These are phyloP conservation scores for Boletellus sp. DNA, from an alignment of 768 basidiomycete genomes.

Conservation along the genomic window DNA sequence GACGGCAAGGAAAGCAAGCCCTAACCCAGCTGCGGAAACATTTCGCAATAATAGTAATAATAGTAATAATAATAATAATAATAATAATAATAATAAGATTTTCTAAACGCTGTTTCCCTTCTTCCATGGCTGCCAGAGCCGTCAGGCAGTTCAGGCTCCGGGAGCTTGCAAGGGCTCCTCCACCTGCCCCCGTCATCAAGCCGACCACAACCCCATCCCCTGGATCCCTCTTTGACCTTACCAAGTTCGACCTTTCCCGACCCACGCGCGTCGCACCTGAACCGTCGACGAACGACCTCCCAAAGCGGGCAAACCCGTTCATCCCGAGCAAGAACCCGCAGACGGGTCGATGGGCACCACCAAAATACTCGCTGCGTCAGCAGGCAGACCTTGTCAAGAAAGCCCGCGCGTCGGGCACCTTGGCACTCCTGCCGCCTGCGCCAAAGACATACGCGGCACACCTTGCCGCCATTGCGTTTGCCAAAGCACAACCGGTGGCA, in stretches of 20 bases:
- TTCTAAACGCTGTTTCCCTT: background rate
- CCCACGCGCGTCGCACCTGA: slow-evolving; percentile 1
- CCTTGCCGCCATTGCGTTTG: slow-evolving; percentile 19
- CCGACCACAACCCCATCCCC: slow-evolving; percentile 5
- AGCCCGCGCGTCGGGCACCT: slow-evolving; percentile 50
- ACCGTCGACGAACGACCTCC: slow-evolving; percentile 10
- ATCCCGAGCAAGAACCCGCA: slow-evolving; percentile 56
- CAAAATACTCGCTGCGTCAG: slow-evolving; percentile 68
- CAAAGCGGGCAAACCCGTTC: slow-evolving; percentile 58
- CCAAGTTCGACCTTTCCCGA: slow-evolving; percentile 21
- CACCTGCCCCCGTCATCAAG: slow-evolving; percentile 27
- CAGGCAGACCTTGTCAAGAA: slow-evolving; percentile 78
- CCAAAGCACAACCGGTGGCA: slow-evolving; percentile 11
- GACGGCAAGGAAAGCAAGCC: background rate
- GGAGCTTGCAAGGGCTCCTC: slow-evolving; percentile 18
- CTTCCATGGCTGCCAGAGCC: slow-evolving; percentile 21
- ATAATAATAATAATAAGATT: too few relatives aligned
- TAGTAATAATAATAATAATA: too few relatives aligned
- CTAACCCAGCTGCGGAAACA: background rate
- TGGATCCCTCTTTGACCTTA: slow-evolving; percentile 10
- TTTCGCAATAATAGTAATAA: too few relatives aligned
- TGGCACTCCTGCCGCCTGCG: slow-evolving; percentile 66
- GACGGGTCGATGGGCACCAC: slow-evolving; percentile 63
- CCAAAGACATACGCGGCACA: slow-evolving; percentile 46
- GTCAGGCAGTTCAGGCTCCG: slow-evolving; percentile 27